Evolutionary conservation across 192 early-diverging fungal genomes (phyloP).

Genomic region (Phycomyces blakesleeanus): DNA sequence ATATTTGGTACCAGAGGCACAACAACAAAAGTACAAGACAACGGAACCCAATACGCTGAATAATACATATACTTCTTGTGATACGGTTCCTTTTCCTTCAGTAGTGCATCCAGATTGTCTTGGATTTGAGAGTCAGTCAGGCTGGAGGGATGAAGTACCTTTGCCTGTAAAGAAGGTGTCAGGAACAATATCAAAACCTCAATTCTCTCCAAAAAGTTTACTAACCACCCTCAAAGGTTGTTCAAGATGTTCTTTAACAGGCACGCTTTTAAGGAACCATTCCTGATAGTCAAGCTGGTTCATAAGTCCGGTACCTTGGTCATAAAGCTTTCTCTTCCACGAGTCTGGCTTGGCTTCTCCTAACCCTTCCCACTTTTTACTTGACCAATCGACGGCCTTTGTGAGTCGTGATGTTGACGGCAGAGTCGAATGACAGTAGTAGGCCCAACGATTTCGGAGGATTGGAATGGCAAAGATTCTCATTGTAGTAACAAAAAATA

Average conservation of each 20-base stretch:
- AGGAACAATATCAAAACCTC: neutral
- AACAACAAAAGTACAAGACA: slow-evolving; percentile 64
- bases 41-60: slow-evolving; percentile 62
- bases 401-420: slow-evolving; percentile 42
- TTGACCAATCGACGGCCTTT: slow-evolving; percentile 42
- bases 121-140: slow-evolving; percentile 42
- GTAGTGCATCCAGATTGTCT: slow-evolving; percentile 41
- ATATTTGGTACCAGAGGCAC: slow-evolving; percentile 76
- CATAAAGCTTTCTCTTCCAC: slow-evolving; percentile 60
- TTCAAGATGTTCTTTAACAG: slow-evolving; percentile 45
- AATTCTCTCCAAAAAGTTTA: slow-evolving; percentile 20
- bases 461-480: slow-evolving; percentile 49
- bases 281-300: slow-evolving; percentile 71
- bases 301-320: slow-evolving; percentile 58
- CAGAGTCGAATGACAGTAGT: slow-evolving; percentile 53
- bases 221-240: slow-evolving; percentile 13
- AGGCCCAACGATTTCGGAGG: slow-evolving; percentile 37
- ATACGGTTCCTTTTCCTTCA: slow-evolving; percentile 54
- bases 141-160: slow-evolving; percentile 43
- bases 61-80: slow-evolving; percentile 69
- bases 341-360: slow-evolving; percentile 31
- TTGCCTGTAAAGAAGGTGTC: slow-evolving; percentile 12
- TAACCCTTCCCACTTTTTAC: slow-evolving; percentile 53
- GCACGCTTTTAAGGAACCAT: slow-evolving; percentile 71
- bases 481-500: slow-evolving; percentile 6